A percentile compares a stretch with the other conserved stretches of the same genome.
Conservation (phyloP, 1,284 basidiomycete genomes). For the Abortiporus biennis region DNA sequence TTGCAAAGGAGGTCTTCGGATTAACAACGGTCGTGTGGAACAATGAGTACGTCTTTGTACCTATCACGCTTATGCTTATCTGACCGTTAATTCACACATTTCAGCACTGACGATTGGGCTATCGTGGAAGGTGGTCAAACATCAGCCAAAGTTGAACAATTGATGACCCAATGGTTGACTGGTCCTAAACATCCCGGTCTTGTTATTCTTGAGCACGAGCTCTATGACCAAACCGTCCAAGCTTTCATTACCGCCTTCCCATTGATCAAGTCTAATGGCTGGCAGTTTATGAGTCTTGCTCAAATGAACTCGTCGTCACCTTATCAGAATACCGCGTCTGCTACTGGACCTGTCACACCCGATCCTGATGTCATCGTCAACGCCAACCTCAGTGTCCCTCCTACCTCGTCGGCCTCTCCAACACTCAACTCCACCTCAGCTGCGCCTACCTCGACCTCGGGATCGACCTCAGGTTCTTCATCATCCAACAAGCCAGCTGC, state of each 20-base stretch:
- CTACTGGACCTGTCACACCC: constrained; percentile 14
- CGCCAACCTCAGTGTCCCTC: not conserved
- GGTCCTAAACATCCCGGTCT: constrained; percentile 70
- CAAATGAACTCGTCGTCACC: constrained; percentile 36
- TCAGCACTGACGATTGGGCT: constrained; percentile 68
- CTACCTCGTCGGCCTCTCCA: not conserved
- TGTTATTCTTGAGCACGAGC: constrained; percentile 81
- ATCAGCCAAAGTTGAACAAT: constrained; percentile 36
- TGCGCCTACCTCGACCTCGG: not conserved
- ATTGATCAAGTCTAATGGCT: constrained; percentile 56
- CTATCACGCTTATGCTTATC: not conserved
- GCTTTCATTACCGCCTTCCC: constrained; percentile 71
- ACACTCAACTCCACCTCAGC: not conserved
- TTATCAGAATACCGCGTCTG: constrained; percentile 49
- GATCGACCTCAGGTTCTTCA: not conserved
- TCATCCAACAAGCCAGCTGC: not conserved
- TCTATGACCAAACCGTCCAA: constrained; percentile 53
- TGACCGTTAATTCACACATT: constrained; percentile 2
- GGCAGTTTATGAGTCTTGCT: constrained; percentile 57
- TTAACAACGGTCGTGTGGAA: constrained; percentile 76
- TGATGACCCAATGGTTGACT: constrained; percentile 50
- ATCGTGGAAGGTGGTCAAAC: constrained; percentile 30
- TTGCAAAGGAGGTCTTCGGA: constrained; percentile 69
- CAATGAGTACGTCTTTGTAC: constrained; percentile 60
- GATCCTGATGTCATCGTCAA: constrained; percentile 11